Evolutionary conservation across 176 grass and related monocot species (phyloP).

Genomic region (Eleusine indica): DNA sequence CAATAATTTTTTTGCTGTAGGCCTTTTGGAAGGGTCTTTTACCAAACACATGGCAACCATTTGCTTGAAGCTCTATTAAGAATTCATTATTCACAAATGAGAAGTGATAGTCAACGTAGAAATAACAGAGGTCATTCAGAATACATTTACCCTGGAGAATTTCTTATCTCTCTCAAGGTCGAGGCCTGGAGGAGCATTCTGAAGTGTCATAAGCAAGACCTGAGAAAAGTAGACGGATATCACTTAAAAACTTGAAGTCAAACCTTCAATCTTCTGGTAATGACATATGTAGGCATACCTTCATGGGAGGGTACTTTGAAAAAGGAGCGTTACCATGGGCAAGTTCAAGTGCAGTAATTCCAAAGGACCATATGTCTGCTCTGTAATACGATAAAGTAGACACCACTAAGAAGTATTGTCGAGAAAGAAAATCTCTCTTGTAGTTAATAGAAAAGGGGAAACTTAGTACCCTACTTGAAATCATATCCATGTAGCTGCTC

Average conservation of each 20-base stretch:
- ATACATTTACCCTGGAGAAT: conserved; percentile 78
- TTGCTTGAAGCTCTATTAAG: conserved; percentile 82
- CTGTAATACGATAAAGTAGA: conserved; percentile 55
- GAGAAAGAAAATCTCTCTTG: background rate
- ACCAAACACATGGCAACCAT: conserved; percentile 94
- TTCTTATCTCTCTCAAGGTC: conserved; percentile 89
- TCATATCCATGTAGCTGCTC: conserved; percentile 91
- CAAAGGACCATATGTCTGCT: conserved; percentile 99
- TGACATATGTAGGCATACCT: conserved; percentile 49
- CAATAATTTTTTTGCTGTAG: conserved; percentile 72
- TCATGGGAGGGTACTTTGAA: conserved; percentile 95
- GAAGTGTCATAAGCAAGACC: conserved; percentile 96
- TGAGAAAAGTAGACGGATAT: conserved; percentile 38
- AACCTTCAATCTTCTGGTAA: background rate
- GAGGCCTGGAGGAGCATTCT: conserved; percentile 88
- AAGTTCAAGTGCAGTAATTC: conserved; percentile 98
- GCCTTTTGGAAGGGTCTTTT: conserved; percentile 91
- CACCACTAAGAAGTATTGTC: conserved; percentile 24
- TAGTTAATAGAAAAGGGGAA: background rate
- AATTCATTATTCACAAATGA: conserved; percentile 28
- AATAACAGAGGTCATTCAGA: background rate
- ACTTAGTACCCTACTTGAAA: conserved; percentile 72
- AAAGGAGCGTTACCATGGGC: conserved; percentile 98
- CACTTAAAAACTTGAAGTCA: background rate
- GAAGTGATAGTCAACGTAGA: conserved; percentile 25